A percentile compares a stretch with the other conserved stretches of the same genome.
phyloP scores from a whole-genome alignment of 441 rosid genomes.

The Gossypium davidsonii region DNA sequence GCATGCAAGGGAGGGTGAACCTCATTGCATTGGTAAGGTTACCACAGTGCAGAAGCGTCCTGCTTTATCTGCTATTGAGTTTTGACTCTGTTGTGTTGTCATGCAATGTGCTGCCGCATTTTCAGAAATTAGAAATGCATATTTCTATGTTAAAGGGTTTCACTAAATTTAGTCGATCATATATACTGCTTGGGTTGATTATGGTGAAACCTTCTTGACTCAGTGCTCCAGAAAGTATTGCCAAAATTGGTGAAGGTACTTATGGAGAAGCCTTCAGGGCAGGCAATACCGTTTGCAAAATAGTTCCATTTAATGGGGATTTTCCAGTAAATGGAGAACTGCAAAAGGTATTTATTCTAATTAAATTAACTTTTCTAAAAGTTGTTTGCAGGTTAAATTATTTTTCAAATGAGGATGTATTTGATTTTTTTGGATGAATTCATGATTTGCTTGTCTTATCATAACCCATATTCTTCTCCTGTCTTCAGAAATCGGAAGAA shows the following conservation, averaged over 20 bases:
- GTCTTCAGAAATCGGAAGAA: slow-evolving; percentile 86
- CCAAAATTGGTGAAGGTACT: slow-evolving; percentile 94
- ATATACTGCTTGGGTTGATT: slow-evolving; percentile 17
- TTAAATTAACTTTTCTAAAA: slow-evolving; percentile 1
- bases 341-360: slow-evolving; percentile 57
- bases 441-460: background rate
- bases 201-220: slow-evolving; percentile 16
- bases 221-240: slow-evolving; percentile 66
- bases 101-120: background rate
- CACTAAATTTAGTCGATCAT: slow-evolving; percentile 5
- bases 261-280: slow-evolving; percentile 89
- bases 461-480: slow-evolving; percentile 20
- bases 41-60: background rate
- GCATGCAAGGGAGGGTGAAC: background rate
- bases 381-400: slow-evolving; percentile 16
- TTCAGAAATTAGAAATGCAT: background rate
- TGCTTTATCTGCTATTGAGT: background rate
- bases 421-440: background rate
- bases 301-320: slow-evolving; percentile 94
- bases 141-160: background rate
- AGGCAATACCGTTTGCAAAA: slow-evolving; percentile 80
- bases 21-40: background rate
- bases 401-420: background rate
- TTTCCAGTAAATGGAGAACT: slow-evolving; percentile 80
- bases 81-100: background rate